Evolutionary conservation across 1,284 basidiomycete species (phyloP).

Genomic region (Puccinia hordei): DNA sequence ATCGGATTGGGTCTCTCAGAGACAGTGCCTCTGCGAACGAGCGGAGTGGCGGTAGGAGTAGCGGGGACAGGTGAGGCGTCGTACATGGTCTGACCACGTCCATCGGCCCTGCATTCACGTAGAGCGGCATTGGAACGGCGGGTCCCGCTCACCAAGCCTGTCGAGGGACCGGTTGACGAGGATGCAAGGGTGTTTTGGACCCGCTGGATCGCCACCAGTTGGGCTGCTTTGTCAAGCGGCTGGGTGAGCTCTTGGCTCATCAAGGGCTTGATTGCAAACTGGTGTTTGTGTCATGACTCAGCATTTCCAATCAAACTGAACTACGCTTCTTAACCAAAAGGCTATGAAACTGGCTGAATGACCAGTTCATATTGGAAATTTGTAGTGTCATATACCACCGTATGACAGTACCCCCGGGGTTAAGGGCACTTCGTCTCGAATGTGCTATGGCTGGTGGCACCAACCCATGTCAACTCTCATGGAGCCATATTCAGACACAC

Average conservation of each 20-base stretch:
- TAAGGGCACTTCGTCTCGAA: too few species aligned
- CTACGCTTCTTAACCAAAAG: too few species aligned
- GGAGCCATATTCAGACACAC: too few species aligned
- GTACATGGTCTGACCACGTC: constrained; percentile 38
- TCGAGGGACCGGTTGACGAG: background rate
- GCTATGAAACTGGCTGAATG: too few species aligned
- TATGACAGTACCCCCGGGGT: too few species aligned
- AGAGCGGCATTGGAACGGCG: constrained; percentile 38
- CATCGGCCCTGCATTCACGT: constrained; percentile 28
- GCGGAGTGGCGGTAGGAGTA: background rate
- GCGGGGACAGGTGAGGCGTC: constrained; percentile 12
- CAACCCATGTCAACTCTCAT: too few species aligned
- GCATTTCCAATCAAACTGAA: too few species aligned
- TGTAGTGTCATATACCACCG: too few species aligned
- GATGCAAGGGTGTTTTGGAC: constrained; percentile 33
- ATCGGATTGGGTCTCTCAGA: background rate
- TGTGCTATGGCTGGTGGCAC: too few species aligned
- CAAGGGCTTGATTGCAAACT: constrained; percentile 24
- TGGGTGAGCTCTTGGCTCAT: background rate
- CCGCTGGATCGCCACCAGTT: constrained; percentile 34
- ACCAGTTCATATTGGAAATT: too few species aligned
- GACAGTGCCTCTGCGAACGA: background rate
- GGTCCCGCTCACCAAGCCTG: background rate
- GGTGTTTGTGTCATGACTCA: too few species aligned
- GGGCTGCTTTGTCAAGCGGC: background rate